A percentile compares a stretch with the other conserved stretches of the same genome.
Conservation (phyloP, 257 asterid genomes). For the Leonotis leonurus region DNA sequence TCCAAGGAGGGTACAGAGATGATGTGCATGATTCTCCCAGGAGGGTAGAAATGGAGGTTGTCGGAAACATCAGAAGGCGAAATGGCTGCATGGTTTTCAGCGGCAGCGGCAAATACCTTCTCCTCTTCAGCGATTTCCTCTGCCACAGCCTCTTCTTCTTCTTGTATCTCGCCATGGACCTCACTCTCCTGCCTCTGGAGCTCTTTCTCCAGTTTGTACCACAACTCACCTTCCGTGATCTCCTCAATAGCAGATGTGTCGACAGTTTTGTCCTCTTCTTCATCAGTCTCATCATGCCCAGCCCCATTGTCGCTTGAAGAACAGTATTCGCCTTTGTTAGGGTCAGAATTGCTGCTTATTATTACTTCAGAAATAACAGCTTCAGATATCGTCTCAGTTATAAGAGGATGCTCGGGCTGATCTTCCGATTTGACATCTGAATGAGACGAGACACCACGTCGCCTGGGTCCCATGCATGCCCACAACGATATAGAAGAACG, state of each 20-base stretch:
- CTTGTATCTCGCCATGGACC: constrained; percentile 36
- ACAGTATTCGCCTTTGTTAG: constrained; percentile 33
- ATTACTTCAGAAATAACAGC: constrained; percentile 32
- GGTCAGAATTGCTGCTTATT: constrained; percentile 23
- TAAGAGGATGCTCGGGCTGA: constrained; percentile 38
- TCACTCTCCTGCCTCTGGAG: constrained; percentile 54
- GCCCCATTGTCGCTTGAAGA: constrained; percentile 41
- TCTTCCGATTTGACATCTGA: constrained; percentile 40
- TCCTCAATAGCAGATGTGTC: constrained; percentile 40
- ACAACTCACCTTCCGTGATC: constrained; percentile 68
- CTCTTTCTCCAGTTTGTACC: constrained; percentile 81
- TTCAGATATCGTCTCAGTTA: constrained; percentile 39
- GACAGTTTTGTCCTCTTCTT: constrained; percentile 50
- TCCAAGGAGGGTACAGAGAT: constrained; percentile 42
- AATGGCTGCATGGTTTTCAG: constrained; percentile 52
- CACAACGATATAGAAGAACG: constrained; percentile 70
- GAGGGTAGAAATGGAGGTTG: constrained; percentile 65
- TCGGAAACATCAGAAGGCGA: constrained; percentile 63
- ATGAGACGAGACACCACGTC: constrained; percentile 45
- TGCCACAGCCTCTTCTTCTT: constrained; percentile 58
- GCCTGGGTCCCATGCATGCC: constrained; percentile 87
- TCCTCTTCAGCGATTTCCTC: constrained; percentile 75
- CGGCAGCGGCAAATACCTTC: constrained; percentile 48
- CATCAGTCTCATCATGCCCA: constrained; percentile 55
- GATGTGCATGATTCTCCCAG: constrained; percentile 78